phyloP scores from a whole-genome alignment of 495 filamentous ascomycete species.

The Hypoxylon subgilvum region DNA sequence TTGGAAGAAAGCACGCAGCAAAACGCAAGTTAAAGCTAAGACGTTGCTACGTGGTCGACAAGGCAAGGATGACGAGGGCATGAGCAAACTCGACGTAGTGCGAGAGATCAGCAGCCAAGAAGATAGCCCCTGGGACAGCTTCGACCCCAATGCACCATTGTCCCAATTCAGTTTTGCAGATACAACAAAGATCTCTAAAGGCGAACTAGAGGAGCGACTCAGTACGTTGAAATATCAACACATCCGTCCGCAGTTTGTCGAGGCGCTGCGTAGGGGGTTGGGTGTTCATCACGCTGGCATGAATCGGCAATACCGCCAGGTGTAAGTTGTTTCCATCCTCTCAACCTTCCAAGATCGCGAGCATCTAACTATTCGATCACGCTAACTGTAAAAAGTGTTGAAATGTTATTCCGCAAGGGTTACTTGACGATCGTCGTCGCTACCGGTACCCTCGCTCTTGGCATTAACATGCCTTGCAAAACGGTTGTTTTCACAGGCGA shows the following conservation, averaged over 20 bases:
- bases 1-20: conserved; percentile 54
- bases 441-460: conserved; percentile 75
- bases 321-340: conserved; percentile 38
- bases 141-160: conserved; percentile 68
- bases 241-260: conserved; percentile 56
- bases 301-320: conserved; percentile 76
- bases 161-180: conserved; percentile 71
- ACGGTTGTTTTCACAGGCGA: conserved; percentile 80
- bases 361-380: neutral
- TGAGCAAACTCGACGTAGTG: conserved; percentile 59
- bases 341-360: neutral
- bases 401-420: conserved; percentile 76
- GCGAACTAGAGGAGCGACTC: conserved; percentile 61
- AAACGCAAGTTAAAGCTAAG: conserved; percentile 18
- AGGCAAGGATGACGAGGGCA: conserved; percentile 44
- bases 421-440: conserved; percentile 76
- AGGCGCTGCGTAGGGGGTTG: conserved; percentile 67
- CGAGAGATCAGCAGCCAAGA: conserved; percentile 62
- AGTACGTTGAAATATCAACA: conserved; percentile 51
- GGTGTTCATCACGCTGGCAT: conserved; percentile 80
- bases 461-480: conserved; percentile 87
- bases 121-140: conserved; percentile 60
- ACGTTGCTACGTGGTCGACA: conserved; percentile 8
- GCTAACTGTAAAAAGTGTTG: conserved; percentile 53
- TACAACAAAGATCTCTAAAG: conserved; percentile 53